Conservation (phyloP, 2,329 filamentous ascomycete genomes). For the Aspergillus unguis region DNA sequence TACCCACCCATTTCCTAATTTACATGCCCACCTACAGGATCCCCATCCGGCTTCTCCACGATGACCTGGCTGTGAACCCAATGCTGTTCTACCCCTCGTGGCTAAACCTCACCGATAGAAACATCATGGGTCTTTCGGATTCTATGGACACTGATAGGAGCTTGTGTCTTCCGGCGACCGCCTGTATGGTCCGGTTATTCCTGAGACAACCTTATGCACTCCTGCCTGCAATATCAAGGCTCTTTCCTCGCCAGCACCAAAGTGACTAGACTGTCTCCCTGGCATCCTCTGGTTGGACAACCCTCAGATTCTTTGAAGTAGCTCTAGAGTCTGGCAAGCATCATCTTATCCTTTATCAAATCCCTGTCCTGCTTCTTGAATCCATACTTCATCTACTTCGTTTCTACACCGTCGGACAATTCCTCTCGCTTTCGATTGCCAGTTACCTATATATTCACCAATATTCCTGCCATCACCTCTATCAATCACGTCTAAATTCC, state of each 20-base stretch:
- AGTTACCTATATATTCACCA: background rate
- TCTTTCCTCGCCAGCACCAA: constrained; percentile 10
- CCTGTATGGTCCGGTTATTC: constrained; percentile 11
- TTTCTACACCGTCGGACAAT: background rate
- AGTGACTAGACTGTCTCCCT: constrained; percentile 12
- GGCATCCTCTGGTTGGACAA: constrained; percentile 16
- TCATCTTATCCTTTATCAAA: constrained; percentile 13
- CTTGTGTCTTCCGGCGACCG: constrained; percentile 9
- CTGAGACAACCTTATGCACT: constrained; percentile 15
- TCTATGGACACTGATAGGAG: constrained; percentile 9
- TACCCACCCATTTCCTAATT: constrained; percentile 21
- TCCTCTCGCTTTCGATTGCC: background rate
- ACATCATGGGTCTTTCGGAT: constrained; percentile 14
- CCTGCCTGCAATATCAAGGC: constrained; percentile 18
- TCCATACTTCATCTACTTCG: constrained; percentile 6
- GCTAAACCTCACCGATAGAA: constrained; percentile 23
- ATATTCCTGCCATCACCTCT: background rate
- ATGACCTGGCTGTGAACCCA: constrained; percentile 22
- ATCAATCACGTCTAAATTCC: background rate
- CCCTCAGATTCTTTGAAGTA: constrained; percentile 17
- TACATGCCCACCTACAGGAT: constrained; percentile 22
- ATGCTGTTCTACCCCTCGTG: constrained; percentile 14
- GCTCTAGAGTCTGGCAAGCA: constrained; percentile 3
- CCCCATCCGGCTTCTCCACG: constrained; percentile 22
- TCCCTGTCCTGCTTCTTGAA: constrained; percentile 10